phyloP scores from a whole-genome alignment of 345 rosid species.

The Adansonia digitata region DNA sequence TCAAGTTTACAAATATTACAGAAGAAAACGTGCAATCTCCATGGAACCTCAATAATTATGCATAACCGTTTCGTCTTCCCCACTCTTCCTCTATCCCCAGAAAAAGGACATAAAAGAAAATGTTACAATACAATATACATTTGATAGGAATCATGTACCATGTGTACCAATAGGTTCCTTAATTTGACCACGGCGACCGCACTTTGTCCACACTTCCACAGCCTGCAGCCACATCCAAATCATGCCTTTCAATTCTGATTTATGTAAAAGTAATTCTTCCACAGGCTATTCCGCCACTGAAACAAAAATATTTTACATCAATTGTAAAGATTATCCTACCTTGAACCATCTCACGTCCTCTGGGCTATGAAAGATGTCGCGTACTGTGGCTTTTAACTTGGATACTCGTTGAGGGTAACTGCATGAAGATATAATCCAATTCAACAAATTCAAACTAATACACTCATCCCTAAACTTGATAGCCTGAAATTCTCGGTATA shows the following conservation, averaged over 20 bases:
- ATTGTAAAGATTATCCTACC: conserved; percentile 38
- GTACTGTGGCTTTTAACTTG: conserved; percentile 69
- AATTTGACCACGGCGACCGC: conserved; percentile 79
- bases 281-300: neutral
- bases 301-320: neutral
- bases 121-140: no score
- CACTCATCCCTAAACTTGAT: neutral
- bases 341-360: conserved; percentile 97
- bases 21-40: no score
- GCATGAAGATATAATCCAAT: conserved; percentile 23
- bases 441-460: conserved; percentile 5
- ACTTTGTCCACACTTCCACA: conserved; percentile 84
- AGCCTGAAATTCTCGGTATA: neutral
- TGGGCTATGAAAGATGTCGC: conserved; percentile 90
- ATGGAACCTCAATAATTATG: no score
- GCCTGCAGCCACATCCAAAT: conserved; percentile 46
- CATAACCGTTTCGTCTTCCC: no score
- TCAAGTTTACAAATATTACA: no score
- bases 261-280: no score
- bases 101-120: no score
- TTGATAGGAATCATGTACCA: no score
- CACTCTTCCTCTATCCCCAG: no score
- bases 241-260: no score
- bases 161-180: conserved; percentile 96
- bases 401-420: conserved; percentile 95